These are phyloP conservation scores for Eurotiales sp. DNA, from an alignment of 2,329 filamentous ascomycete species.

Conservation along the genomic window DNA sequence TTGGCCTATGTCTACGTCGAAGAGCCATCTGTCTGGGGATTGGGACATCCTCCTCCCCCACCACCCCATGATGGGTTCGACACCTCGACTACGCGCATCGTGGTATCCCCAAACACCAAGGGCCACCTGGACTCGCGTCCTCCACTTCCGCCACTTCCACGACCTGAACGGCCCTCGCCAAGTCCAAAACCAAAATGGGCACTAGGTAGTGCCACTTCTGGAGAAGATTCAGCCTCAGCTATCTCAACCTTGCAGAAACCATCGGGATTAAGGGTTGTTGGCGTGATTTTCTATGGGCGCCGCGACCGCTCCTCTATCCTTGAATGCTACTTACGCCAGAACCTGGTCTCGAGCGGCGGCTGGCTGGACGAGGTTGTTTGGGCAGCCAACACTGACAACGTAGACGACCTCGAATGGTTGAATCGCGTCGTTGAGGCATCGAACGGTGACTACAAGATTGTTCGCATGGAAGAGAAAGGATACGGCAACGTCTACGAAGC, in stretches of 20 bases:
- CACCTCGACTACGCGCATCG: neutral
- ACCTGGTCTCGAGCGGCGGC: slow-evolving; percentile 13
- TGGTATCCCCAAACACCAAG: slow-evolving; percentile 5
- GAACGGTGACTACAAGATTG: slow-evolving; percentile 9
- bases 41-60: neutral
- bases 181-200: neutral
- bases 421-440: slow-evolving; percentile 8
- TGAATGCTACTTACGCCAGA: slow-evolving; percentile 14
- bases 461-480: slow-evolving; percentile 12
- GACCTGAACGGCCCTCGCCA: slow-evolving; percentile 1
- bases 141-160: neutral
- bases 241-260: slow-evolving; percentile 9
- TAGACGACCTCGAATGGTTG: slow-evolving; percentile 13
- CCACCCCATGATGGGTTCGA: neutral
- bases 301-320: slow-evolving; percentile 14
- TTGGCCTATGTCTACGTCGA: slow-evolving; percentile 15
- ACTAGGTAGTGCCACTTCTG: neutral
- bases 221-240: slow-evolving; percentile 3
- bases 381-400: slow-evolving; percentile 12
- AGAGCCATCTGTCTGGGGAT: slow-evolving; percentile 12
- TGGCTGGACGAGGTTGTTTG: slow-evolving; percentile 15
- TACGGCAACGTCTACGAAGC: slow-evolving; percentile 15
- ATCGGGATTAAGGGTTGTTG: slow-evolving; percentile 11
- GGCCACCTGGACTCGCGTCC: neutral
- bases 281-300: slow-evolving; percentile 13